Evolutionary conservation across 345 rosid species (phyloP), one percentile per base, ranked within the genome.

Genomic region (Orychophragmus violaceus): DNA sequence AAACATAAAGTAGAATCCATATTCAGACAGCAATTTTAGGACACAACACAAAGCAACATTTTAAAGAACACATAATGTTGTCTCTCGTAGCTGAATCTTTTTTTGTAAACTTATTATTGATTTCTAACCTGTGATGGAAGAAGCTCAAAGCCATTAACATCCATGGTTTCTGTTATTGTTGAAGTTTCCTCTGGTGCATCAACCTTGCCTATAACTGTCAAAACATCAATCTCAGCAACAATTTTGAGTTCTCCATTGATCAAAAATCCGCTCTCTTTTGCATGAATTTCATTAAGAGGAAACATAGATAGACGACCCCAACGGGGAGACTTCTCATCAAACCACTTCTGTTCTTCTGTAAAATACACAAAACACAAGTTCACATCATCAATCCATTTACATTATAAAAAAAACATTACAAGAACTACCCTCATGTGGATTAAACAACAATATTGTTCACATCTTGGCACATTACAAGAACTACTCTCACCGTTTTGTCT

Each of bases 151-250:
- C 24, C 52, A 42, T 41, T 60, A 16, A 51, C 57, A 33, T 8
- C 12, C 1, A 62, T 12, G 19, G 27, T 28, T 44, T 61, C 66
- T 7, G 2, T 18, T 32, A 29, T 28, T 4, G 66, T 58, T 58
- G 48, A 22, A 22, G 48, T 36, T 36, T 58, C 67, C 19, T 39
- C 55, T 9, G 41, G 0, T 4, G 52, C 56, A 16, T 49, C 68
- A 23, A 42, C 0, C 14, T 54, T 25, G 2, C 64, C 71, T 30
- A 29, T 16, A 17, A 72, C 71, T 12, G 12, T 41, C 10, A 49
- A 64, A 62, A 62, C 61, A 5, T 18, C 13, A 32, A 92, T 81
- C 78, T 84, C 87, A 42, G 84, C 95, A 75, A 85, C 92, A 68
- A 92, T 71, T 6, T 79, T 58, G 54, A 83, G 76, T 1, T 80